Base-by-base conservation (phyloP, 768 basidiomycete genomes). In the Glaciozyma martinii region DNA sequence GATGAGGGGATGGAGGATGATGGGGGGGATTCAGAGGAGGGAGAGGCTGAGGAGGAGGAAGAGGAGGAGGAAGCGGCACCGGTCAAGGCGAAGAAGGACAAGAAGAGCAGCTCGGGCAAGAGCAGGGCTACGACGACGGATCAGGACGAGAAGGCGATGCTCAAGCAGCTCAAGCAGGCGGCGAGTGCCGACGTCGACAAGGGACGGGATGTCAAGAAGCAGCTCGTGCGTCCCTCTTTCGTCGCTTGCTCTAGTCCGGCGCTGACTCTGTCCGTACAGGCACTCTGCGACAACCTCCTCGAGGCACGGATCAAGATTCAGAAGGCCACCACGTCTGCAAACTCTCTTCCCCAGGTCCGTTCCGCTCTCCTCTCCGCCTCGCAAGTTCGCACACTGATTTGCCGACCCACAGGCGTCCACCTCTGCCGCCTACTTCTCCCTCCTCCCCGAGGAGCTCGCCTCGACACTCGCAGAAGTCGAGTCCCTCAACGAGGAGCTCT, bases 261-360 rank as follows among this genome's bases (percentile, higher is more conserved):
- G 12, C 40, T 59, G 46, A 29, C 43, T 8, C 21, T 59, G 29
- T 18, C 10, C 25, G 5, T 29, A 25, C 72, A 97, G 91, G 79
- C 80, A 4, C 76, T 92, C 43, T 95, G 90, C 88, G 90, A 97
- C 75, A 80, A 82, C 7, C 80, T 97, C 44, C 80, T 97, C 33
- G 89, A 95, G 74, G 84, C 88, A n/a, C 84, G 94, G 43, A 98
- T 98, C 75, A 85, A 85, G 30, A 76, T 95, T 52, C 94, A 97
- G 77, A 97, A 92, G 78, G 82, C 86, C 29, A 79, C 85, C 53
- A 72, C 79, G 2, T 79, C 85, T 16, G 80, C 85, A 9, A 88
- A 90, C 72, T 78, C 78, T 56, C 79, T 95, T 9, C 86, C 88
- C 8, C 49, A 52, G 32, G 64, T 80, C 80, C 78, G 74, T 30